Base-by-base conservation (phyloP, 768 basidiomycete species). In the Candolleomyces eurysporus region DNA sequence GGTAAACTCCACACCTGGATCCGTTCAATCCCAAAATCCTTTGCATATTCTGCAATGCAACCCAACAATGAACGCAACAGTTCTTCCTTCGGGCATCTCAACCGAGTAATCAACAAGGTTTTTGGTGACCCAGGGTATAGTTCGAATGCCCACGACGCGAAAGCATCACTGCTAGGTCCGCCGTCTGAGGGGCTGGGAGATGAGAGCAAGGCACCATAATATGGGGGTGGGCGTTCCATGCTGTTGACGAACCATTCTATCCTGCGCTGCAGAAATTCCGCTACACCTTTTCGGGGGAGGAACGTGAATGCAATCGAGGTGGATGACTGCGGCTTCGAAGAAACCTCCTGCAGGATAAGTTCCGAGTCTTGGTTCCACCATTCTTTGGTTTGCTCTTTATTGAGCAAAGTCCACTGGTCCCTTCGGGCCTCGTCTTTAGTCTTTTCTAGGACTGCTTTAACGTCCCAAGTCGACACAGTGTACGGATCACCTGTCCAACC, bases 1-100 rank as follows among this genome's bases (percentile, higher is more conserved):
- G 73, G 68, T 16, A 82, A 57, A 56, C 78, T 78, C 82, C 83
- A 84, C 1, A 77, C 68, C 59, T 83, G 83, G 48, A 84, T 70
- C 42, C 63, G 72, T n/a, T 67, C 65, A 26, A 79, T 61, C 3
- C 72, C 72, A 56, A 66, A 56, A 49, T 58, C 19, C 58, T 55
- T 61, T 17, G 69, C 69, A 46, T 65, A 70, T 32, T 66, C 68
- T 51, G 72, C 66, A 8, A 81, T 67, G 11, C 67, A 36, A 36
- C 36, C 67, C 19, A 46, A 57, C 16, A 82, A 59, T 19, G 83
- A 68, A 2, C 52, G 64, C 13, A 68, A 65, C 56, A 84, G 78
- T 0, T 67, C 65, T 3, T 68, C 63, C 26, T 63, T 61, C 17
- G 55, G 49, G 17, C 64, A 65, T 26, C 72, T 63, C 45, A 74